Conservation (phyloP, 768 basidiomycete species). For the Pisolithus orientalis region DNA sequence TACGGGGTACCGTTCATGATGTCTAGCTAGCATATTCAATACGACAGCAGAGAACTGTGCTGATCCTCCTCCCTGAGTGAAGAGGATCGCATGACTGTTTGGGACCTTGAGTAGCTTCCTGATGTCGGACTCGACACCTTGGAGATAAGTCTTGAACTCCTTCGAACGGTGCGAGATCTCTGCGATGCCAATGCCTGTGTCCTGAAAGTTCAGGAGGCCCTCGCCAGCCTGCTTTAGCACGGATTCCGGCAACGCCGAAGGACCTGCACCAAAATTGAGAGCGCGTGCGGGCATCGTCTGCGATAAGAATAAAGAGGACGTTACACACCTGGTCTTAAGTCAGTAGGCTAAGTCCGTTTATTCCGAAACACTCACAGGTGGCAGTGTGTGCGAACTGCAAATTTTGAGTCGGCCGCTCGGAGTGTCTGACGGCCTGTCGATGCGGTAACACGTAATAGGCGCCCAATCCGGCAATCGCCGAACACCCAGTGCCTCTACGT, state of each 20-base stretch:
- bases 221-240: conserved; percentile 79
- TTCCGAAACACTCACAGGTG: too few relatives aligned
- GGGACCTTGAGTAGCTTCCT: conserved; percentile 79
- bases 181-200: conserved; percentile 90
- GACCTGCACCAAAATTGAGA: conserved; percentile 92
- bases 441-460: too few relatives aligned
- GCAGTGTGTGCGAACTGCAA: too few relatives aligned
- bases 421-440: too few relatives aligned
- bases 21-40: conserved; percentile 83
- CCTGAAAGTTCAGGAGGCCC: conserved; percentile 85
- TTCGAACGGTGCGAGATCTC: conserved; percentile 95
- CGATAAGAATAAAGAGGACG: background rate
- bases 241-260: conserved; percentile 82
- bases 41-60: conserved; percentile 90
- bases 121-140: conserved; percentile 56
- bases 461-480: conserved; percentile 22
- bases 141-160: conserved; percentile 72
- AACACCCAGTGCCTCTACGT: conserved; percentile 7
- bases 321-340: background rate
- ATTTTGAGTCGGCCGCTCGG: too few relatives aligned
- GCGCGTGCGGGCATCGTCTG: conserved; percentile 32
- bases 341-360: too few relatives aligned
- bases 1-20: conserved; percentile 69
- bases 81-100: conserved; percentile 76
- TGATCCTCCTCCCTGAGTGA: conserved; percentile 92